Base-by-base conservation (phyloP, 2,329 filamentous ascomycete genomes). In the Colletotrichum sansevieriae region DNA sequence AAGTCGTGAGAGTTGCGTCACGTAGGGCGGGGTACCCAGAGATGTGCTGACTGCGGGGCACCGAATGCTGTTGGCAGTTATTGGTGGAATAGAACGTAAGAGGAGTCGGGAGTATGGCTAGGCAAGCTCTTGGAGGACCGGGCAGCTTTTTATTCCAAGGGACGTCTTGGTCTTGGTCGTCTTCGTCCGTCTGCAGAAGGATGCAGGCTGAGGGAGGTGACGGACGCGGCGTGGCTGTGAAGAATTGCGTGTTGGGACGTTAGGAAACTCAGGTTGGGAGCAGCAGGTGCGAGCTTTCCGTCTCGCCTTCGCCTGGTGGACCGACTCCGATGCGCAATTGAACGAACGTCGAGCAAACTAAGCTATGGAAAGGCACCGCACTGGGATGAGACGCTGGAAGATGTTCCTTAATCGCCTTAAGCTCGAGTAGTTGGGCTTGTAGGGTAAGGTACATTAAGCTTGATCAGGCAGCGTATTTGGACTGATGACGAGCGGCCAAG, bases 1-100 rank as follows among this genome's bases (percentile, higher is more conserved):
- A 33, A 46, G 52, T 47, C 4, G 12, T 57, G 51, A 18, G 57
- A 25, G 47, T 63, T 58, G 67, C 52, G 63, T 68, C 67, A 63
- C 46, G 55, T 13, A 37, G 22, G 56, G 63, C 57, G 67, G 67
- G 63, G 56, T 60, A 18, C 18, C 18, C 18, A 60, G 44, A 8
- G 49, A 35, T 22, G 37, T 52, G 49, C 29, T 35, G 51, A 47
- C 33, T 63, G 67, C 63, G 58, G 67, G 46, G 58, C 62, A 58
- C 18, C 9, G 12, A n/a, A 4, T 46, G 18, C 51, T 55, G 43
- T 47, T n/a, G 39, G 37, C 25, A 3, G 3, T 61, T 8, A n/a
- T 25, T 41, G 37, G 18, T 41, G 25, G 18, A 47, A 20, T 43
- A 15, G 22, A 35, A 43, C 59, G 62, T 44, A 25, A 33, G 29